Percentiles rank a stretch among this genome's conserved stretches.
Evolutionary conservation across 257 asterid genomes (phyloP).

Genomic region (Craterostigma plantagineum): DNA sequence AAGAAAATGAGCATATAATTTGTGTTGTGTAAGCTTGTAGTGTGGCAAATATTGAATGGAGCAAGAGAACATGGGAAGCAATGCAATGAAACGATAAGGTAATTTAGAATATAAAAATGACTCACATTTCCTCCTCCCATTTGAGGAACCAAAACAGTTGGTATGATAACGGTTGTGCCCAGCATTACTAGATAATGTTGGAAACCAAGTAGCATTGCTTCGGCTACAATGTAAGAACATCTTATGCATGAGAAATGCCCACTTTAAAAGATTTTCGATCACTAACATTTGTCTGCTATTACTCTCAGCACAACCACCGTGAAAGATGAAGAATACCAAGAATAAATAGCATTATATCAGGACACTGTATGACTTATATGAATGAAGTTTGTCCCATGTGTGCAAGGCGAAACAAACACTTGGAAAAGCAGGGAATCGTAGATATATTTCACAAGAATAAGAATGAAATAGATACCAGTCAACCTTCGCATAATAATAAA

Average conservation of each 20-base stretch:
- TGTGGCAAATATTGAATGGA: no score
- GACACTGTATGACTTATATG: no score
- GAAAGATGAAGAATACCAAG: no score
- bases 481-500: slow-evolving; percentile 8
- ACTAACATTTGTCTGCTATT: no score
- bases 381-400: no score
- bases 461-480: slow-evolving; percentile 14
- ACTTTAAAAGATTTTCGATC: neutral
- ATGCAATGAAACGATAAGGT: neutral
- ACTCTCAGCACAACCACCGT: neutral
- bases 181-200: slow-evolving; percentile 94
- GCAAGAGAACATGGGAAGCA: neutral
- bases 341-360: no score
- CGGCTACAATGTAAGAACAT: slow-evolving; percentile 32
- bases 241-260: neutral
- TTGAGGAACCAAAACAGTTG: slow-evolving; percentile 89
- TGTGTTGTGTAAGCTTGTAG: neutral
- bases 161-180: slow-evolving; percentile 75
- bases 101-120: slow-evolving; percentile 8
- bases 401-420: neutral
- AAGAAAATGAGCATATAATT: neutral
- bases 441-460: slow-evolving; percentile 14
- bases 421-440: slow-evolving; percentile 7
- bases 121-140: slow-evolving; percentile 99
- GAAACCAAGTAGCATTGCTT: slow-evolving; percentile 87